Conservation (phyloP, 2,329 filamentous ascomycete species). For the Hirsutella minnesotensis region DNA sequence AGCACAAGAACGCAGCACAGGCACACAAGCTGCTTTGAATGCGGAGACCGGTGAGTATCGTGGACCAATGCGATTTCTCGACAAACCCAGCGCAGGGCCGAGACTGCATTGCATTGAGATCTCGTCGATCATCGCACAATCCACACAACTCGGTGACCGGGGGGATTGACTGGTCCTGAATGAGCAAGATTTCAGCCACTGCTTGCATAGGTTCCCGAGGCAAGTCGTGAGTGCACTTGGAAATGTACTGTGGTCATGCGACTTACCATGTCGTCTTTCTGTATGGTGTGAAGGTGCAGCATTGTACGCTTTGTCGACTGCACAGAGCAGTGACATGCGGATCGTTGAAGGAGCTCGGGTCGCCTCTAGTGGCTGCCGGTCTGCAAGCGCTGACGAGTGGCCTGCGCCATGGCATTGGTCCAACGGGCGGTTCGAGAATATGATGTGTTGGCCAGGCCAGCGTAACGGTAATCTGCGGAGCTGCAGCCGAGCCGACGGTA, state of each 20-base stretch:
- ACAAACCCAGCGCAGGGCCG: not conserved
- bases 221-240: too few species aligned
- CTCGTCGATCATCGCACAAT: conserved; percentile 2
- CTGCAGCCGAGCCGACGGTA: too few species aligned
- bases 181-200: not conserved
- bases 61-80: conserved; percentile 6
- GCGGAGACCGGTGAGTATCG: conserved; percentile 13
- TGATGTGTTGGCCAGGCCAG: not conserved
- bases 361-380: conserved; percentile 1
- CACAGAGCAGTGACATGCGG: not conserved
- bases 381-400: conserved; percentile 2
- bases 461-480: not conserved
- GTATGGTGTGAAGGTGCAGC: too few species aligned
- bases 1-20: conserved; percentile 1
- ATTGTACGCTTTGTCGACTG: too few species aligned
- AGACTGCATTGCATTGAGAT: not conserved
- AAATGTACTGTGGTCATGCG: too few species aligned
- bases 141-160: conserved; percentile 6
- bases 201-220: too few species aligned
- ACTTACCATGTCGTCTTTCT: too few species aligned
- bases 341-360: not conserved
- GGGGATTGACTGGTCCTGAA: not conserved
- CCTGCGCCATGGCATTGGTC: not conserved
- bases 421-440: not conserved
- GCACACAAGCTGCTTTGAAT: conserved; percentile 1